Evolutionary conservation across 768 basidiomycete species (phyloP).

Genomic region (Lactifluus hygrophoroides): DNA sequence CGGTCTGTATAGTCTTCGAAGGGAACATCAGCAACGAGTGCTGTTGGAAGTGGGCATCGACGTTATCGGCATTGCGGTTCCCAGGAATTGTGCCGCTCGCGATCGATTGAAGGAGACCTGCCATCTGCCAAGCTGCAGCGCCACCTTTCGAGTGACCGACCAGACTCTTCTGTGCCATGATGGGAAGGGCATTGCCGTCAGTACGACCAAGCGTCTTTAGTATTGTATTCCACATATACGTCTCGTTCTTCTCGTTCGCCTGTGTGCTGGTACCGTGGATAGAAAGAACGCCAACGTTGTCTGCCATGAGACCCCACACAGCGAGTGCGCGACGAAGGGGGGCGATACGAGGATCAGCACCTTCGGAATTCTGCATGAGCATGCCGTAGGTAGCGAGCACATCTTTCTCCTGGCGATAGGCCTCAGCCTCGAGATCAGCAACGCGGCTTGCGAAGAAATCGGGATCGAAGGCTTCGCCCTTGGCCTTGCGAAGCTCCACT

Average conservation of each 20-base stretch:
- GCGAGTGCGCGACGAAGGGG: constrained; percentile 94
- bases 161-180: constrained; percentile 95
- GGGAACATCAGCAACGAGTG: constrained; percentile 94
- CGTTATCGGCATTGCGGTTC: constrained; percentile 94
- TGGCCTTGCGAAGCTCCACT: constrained; percentile 47
- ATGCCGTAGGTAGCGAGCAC: constrained; percentile 92
- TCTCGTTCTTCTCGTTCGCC: constrained; percentile 96
- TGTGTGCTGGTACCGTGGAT: constrained; percentile 86
- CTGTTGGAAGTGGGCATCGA: constrained; percentile 86
- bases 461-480: constrained; percentile 45
- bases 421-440: constrained; percentile 83
- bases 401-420: constrained; percentile 85
- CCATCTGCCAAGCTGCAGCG: constrained; percentile 97
- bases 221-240: constrained; percentile 92
- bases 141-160: constrained; percentile 98
- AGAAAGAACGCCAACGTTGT: constrained; percentile 85
- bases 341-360: constrained; percentile 73
- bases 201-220: constrained; percentile 85
- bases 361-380: constrained; percentile 49
- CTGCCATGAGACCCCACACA: constrained; percentile 90
- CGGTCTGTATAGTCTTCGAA: constrained; percentile 91
- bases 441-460: constrained; percentile 71
- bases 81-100: constrained; percentile 84
- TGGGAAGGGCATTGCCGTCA: constrained; percentile 92
- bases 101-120: constrained; percentile 82